Percentiles rank a stretch among this genome's conserved stretches.
Conservation (phyloP, 306 rosid genomes). For the Senna tora region DNA sequence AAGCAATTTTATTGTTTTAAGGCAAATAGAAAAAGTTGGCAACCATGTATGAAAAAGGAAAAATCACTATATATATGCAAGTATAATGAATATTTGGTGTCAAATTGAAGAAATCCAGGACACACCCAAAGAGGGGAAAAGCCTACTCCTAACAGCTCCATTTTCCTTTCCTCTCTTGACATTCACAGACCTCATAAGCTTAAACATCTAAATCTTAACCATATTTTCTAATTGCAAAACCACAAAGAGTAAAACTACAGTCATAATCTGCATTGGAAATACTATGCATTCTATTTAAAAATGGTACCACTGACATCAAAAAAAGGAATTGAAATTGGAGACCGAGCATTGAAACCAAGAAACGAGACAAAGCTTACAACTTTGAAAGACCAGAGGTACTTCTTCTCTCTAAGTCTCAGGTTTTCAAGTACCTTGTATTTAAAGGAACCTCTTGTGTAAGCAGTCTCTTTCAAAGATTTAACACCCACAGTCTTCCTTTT, state of each 20-base stretch:
- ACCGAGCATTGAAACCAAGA: slow-evolving; percentile 36
- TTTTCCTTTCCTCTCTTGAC: slow-evolving; percentile 32
- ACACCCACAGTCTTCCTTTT: slow-evolving; percentile 27
- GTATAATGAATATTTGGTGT: slow-evolving; percentile 9
- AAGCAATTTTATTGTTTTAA: too few relatives aligned
- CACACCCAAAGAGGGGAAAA: slow-evolving; percentile 16
- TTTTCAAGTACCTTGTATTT: slow-evolving; percentile 29
- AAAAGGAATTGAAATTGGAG: slow-evolving; percentile 25
- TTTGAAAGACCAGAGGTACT: slow-evolving; percentile 26
- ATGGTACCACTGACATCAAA: slow-evolving; percentile 3
- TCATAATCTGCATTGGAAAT: slow-evolving; percentile 33
- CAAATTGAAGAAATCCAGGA: background rate
- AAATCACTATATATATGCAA: background rate
- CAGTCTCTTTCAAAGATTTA: slow-evolving; percentile 24
- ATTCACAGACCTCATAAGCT: slow-evolving; percentile 10
- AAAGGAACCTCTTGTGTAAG: slow-evolving; percentile 5
- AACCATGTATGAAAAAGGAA: slow-evolving; percentile 1
- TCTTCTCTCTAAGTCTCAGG: slow-evolving; percentile 1
- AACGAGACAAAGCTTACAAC: slow-evolving; percentile 27
- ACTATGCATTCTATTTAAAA: slow-evolving; percentile 33
- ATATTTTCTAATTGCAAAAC: slow-evolving; percentile 18
- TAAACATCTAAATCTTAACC: slow-evolving; percentile 20
- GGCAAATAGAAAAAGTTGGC: background rate
- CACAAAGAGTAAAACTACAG: slow-evolving; percentile 9
- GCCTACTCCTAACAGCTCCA: slow-evolving; percentile 14